phyloP scores from a whole-genome alignment of 2,329 filamentous ascomycete species.

The Phymatotrichopsis omnivora region DNA sequence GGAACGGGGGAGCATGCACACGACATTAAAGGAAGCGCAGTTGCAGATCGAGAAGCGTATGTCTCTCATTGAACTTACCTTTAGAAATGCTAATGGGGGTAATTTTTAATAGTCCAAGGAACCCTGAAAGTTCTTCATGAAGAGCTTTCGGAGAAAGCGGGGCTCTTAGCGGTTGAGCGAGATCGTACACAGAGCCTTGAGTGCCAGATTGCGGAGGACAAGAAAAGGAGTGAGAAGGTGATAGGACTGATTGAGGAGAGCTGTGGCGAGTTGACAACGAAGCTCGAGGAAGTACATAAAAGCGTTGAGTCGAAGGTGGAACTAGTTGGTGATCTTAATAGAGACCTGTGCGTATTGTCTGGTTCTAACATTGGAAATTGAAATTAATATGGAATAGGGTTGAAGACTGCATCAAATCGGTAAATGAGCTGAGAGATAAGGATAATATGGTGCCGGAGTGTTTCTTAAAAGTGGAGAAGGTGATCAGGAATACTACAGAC shows the following conservation, averaged over 20 bases:
- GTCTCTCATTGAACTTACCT: neutral
- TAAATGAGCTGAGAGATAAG: slow-evolving; percentile 11
- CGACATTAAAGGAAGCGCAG: slow-evolving; percentile 10
- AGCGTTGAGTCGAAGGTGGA: slow-evolving; percentile 3
- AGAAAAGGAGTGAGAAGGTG: slow-evolving; percentile 4
- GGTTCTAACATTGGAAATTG: no score
- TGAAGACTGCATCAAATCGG: neutral
- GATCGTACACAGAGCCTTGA: slow-evolving; percentile 23
- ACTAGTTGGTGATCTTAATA: neutral
- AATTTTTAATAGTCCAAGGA: slow-evolving; percentile 13
- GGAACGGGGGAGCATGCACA: slow-evolving; percentile 12
- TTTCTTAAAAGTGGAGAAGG: slow-evolving; percentile 14
- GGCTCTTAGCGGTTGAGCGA: slow-evolving; percentile 20
- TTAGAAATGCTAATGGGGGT: neutral
- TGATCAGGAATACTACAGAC: slow-evolving; percentile 9
- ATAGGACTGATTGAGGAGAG: slow-evolving; percentile 10
- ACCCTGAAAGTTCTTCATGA: slow-evolving; percentile 15
- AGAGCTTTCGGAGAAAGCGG: slow-evolving; percentile 21
- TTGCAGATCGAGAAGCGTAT: slow-evolving; percentile 17
- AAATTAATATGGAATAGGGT: slow-evolving; percentile 5
- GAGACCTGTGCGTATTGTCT: no score
- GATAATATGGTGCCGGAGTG: slow-evolving; percentile 10
- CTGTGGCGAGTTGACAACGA: slow-evolving; percentile 4
- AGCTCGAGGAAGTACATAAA: slow-evolving; percentile 8
- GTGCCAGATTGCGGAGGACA: slow-evolving; percentile 18